Evolutionary conservation across 31 red algal species (phyloP).

Genomic region (Bonnemaisonia californica): DNA sequence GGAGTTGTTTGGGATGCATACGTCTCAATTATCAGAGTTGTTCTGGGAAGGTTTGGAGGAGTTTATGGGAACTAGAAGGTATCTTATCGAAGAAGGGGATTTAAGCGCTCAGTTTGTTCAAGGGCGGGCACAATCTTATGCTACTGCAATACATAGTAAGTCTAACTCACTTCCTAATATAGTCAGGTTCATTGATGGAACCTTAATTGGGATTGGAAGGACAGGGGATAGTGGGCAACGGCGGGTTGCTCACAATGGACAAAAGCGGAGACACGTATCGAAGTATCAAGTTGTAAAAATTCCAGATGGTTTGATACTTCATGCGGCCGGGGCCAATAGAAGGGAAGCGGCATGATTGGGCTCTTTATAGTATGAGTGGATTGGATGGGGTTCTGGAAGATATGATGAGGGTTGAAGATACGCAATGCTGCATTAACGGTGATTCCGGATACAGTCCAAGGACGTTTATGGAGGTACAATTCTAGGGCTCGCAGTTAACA

Average conservation of each 20-base stretch:
- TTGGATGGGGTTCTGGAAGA: conserved; percentile 9
- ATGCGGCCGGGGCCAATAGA: conserved; percentile 19
- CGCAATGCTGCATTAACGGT: conserved; percentile 33
- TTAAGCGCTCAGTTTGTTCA: no score
- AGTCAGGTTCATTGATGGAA: conserved; percentile 14
- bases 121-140: no score
- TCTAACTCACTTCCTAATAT: neutral
- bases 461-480: conserved; percentile 1
- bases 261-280: neutral
- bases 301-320: conserved; percentile 28
- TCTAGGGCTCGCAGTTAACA: neutral
- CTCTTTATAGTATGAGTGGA: conserved; percentile 9
- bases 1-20: no score
- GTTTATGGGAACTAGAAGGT: no score
- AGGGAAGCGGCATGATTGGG: conserved; percentile 26
- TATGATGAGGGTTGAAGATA: neutral
- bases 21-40: no score
- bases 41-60: no score
- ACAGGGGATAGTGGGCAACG: neutral
- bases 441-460: conserved; percentile 20
- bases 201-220: neutral
- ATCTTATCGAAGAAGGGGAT: no score
- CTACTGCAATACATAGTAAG: neutral
- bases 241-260: conserved; percentile 4
- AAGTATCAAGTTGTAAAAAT: conserved; percentile 18